Evolutionary conservation across 495 filamentous ascomycete genomes (phyloP).

Genomic region (Parathielavia appendiculata): DNA sequence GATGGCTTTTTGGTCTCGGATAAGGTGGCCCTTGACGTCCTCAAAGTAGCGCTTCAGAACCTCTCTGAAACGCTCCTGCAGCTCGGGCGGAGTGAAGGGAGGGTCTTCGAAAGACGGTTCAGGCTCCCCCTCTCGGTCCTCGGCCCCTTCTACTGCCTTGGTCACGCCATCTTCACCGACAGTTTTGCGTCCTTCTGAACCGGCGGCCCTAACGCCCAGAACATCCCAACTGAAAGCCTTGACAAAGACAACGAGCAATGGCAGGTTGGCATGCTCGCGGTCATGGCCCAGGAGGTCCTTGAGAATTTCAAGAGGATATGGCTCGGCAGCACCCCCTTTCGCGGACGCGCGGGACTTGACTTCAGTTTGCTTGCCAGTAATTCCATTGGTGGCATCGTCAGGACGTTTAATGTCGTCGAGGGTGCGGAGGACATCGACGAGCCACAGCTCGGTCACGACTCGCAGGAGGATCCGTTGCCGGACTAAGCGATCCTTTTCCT

Average conservation of each 20-base stretch:
- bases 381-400: conserved; percentile 67
- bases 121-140: conserved; percentile 46
- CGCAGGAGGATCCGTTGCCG: conserved; percentile 82
- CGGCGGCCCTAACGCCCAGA: conserved; percentile 65
- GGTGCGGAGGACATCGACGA: conserved; percentile 79
- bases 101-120: conserved; percentile 53
- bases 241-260: conserved; percentile 87
- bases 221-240: conserved; percentile 97
- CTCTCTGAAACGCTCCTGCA: conserved; percentile 82
- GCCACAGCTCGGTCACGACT: conserved; percentile 93
- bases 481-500: conserved; percentile 88
- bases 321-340: conserved; percentile 62
- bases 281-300: conserved; percentile 95
- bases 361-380: conserved; percentile 50
- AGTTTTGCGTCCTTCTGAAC: conserved; percentile 70
- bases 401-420: conserved; percentile 83
- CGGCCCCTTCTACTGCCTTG: conserved; percentile 42
- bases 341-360: conserved; percentile 45
- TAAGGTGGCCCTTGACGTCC: conserved; percentile 82
- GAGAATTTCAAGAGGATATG: conserved; percentile 91
- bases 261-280: conserved; percentile 83
- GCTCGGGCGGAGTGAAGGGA: conserved; percentile 66
- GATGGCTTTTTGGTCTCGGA: conserved; percentile 85
- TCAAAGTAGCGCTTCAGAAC: conserved; percentile 88
- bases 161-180: conserved; percentile 80